Evolutionary conservation across 441 rosid species (phyloP), one percentile per base, ranked within the genome.

Genomic region (Eruca vesicaria): DNA sequence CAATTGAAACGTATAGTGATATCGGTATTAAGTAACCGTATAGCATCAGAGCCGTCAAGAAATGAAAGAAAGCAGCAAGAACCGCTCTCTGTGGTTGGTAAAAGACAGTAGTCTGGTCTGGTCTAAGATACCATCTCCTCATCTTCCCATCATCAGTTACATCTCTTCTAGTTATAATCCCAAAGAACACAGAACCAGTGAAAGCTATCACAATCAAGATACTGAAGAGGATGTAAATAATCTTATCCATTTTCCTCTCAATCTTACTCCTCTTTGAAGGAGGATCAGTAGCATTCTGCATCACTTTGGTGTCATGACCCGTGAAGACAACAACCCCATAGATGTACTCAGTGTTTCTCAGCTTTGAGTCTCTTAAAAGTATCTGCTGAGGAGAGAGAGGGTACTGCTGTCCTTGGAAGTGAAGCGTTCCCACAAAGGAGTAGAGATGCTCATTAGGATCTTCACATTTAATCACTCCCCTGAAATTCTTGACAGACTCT

Each of bases 1-100:
- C 98, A 20, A 96, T 93, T 0, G 98, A 96, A 8, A 96, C 90
- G 31, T 96, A 96, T 11, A 96, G 73, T 1, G 98, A 96, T 77
- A 96, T 96, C 2, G 99, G 99, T 63, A 96, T 96, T 63, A 96
- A 84, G 81, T 96, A 96, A 72, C 99, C 91, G 74, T 93, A 96
- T 68, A 96, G 80, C 93, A 96, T 96, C 12, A 96, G 82, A 58
- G 88, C 99, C 0, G 97, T 96, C 88, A 96, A 60, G 84, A 93
- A 93, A 79, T 91, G 98, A 63, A 89, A 76, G 79, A 88, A 82
- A 21, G 86, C 88, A 61, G 94, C 90, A 61, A 72, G 71, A 21
- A 82, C 28, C n/a, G 87, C 81, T 80, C 75, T 84, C 59, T 1
- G 29, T 2, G 99, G 94, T 7, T 93, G 88, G 67, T 63, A 92